Evolutionary conservation across 352 stramenopile genomes (phyloP).

Genomic region (Pythium utonaiense): DNA sequence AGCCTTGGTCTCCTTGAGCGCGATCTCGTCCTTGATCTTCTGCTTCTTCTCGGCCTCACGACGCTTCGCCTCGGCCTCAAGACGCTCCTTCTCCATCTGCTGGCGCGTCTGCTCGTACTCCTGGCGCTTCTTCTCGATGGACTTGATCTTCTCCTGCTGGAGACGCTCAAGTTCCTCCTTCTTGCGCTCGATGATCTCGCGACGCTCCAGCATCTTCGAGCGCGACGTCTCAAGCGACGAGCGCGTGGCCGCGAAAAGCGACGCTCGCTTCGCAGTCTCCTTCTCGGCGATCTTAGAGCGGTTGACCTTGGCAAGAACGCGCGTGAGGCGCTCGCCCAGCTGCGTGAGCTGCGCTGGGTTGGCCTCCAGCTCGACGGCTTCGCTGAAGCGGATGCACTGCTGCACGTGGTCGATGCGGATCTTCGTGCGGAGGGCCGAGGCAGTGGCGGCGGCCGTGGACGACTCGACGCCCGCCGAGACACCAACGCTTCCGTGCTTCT

Average conservation of each 20-base stretch:
- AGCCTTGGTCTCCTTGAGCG: slow-evolving; percentile 87
- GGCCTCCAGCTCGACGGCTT: slow-evolving; percentile 74
- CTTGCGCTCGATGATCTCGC: slow-evolving; percentile 94
- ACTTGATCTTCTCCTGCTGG: slow-evolving; percentile 89
- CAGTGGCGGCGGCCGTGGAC: slow-evolving; percentile 45
- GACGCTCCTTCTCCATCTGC: slow-evolving; percentile 74
- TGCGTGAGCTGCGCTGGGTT: slow-evolving; percentile 74
- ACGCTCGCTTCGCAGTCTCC: slow-evolving; percentile 29
- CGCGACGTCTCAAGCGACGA: slow-evolving; percentile 70
- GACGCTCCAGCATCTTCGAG: slow-evolving; percentile 84
- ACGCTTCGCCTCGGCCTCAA: slow-evolving; percentile 71
- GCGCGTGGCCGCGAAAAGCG: slow-evolving; percentile 79
- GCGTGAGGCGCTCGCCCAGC: slow-evolving; percentile 60
- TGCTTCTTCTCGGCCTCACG: slow-evolving; percentile 93
- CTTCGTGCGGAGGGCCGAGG: slow-evolving; percentile 54
- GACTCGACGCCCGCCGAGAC: slow-evolving; percentile 35
- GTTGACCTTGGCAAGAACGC: slow-evolving; percentile 54
- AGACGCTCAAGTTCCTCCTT: slow-evolving; percentile 96
- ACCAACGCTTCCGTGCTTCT: slow-evolving; percentile 37
- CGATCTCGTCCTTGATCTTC: slow-evolving; percentile 95
- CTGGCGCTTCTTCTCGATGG: slow-evolving; percentile 77
- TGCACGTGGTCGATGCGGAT: slow-evolving; percentile 84
- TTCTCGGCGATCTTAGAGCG: slow-evolving; percentile 11
- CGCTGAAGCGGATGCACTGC: slow-evolving; percentile 82
- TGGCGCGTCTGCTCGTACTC: slow-evolving; percentile 68